Percentiles rank a stretch among this genome's conserved stretches.
Evolutionary conservation across 192 early-diverging fungal species (phyloP).

Genomic region (Bifiguratus adelaidae): DNA sequence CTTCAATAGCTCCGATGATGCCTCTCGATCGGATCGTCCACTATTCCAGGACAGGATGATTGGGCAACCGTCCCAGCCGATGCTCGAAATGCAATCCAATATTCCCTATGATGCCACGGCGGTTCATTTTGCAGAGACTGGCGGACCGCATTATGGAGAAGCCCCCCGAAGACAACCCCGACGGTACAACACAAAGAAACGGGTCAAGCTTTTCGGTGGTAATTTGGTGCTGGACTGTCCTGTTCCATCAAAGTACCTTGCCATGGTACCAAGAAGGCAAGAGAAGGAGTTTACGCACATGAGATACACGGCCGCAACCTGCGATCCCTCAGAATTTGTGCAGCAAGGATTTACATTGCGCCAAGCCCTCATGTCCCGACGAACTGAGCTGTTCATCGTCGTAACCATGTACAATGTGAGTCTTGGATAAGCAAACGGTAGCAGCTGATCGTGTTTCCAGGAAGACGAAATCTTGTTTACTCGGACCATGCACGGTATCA

Average conservation of each 20-base stretch:
- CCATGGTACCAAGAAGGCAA: conserved; percentile 23
- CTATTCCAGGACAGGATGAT: too few species aligned
- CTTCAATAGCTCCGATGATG: too few species aligned
- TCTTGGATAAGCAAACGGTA: not conserved
- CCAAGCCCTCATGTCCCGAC: conserved; percentile 46
- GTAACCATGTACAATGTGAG: conserved; percentile 66
- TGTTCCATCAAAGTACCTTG: conserved; percentile 42
- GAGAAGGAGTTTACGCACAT: conserved; percentile 65
- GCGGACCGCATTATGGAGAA: too few species aligned
- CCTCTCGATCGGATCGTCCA: too few species aligned
- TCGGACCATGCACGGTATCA: conserved; percentile 63
- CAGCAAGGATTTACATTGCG: conserved; percentile 49
- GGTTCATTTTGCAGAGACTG: too few species aligned
- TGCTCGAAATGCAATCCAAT: too few species aligned
- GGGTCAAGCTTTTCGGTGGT: conserved; percentile 50
- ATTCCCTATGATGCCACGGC: too few species aligned
- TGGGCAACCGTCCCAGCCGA: too few species aligned
- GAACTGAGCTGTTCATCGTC: conserved; percentile 71
- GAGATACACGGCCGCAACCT: conserved; percentile 66
- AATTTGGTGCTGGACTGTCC: conserved; percentile 65
- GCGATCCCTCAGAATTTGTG: conserved; percentile 49
- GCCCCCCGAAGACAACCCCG: conserved; percentile 26
- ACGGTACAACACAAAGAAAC: conserved; percentile 22
- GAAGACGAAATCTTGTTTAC: conserved; percentile 69
- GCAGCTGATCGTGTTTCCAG: conserved; percentile 16